These are phyloP conservation scores for Tylopilus cervinicoccineus DNA, from an alignment of 768 basidiomycete genomes.

Conservation along the genomic window DNA sequence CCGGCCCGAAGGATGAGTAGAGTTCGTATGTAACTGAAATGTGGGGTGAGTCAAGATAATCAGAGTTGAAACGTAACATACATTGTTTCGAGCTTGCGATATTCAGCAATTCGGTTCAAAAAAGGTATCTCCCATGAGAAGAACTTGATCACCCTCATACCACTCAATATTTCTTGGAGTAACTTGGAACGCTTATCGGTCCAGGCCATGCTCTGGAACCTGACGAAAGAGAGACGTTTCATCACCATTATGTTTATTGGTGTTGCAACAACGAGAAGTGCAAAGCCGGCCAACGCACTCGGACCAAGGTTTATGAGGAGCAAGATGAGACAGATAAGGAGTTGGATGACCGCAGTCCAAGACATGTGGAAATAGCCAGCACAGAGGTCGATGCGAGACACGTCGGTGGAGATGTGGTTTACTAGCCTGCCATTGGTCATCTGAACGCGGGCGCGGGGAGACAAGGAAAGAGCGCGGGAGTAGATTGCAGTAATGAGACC, in stretches of 20 bases:
- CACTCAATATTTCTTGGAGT: constrained; percentile 83
- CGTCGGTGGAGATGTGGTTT: constrained; percentile 91
- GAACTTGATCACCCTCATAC: constrained; percentile 91
- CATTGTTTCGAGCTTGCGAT: constrained; percentile 68
- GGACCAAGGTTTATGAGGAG: constrained; percentile 71
- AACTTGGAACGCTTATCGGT: constrained; percentile 89
- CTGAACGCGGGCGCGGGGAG: constrained; percentile 72
- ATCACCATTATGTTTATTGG: constrained; percentile 73
- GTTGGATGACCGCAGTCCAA: constrained; percentile 75
- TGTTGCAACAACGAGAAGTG: constrained; percentile 62
- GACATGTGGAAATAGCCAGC: constrained; percentile 77
- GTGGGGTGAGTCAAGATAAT: neutral
- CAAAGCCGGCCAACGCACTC: constrained; percentile 52
- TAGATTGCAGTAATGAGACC: constrained; percentile 89
- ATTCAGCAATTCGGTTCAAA: constrained; percentile 64
- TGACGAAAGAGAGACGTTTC: constrained; percentile 55
- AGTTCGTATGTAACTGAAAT: constrained; percentile 55
- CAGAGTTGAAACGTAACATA: constrained; percentile 27
- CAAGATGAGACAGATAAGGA: constrained; percentile 71
- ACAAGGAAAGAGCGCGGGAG: constrained; percentile 68
- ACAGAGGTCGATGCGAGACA: constrained; percentile 89
- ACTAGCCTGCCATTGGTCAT: constrained; percentile 87
- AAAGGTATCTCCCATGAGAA: constrained; percentile 89
- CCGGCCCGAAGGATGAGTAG: constrained; percentile 63
- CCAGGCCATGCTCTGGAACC: constrained; percentile 78